A percentile compares a stretch with the other conserved stretches of the same genome.
Evolutionary conservation across 176 grass and related monocot species (phyloP).

Genomic region (Alloteropsis semialata): DNA sequence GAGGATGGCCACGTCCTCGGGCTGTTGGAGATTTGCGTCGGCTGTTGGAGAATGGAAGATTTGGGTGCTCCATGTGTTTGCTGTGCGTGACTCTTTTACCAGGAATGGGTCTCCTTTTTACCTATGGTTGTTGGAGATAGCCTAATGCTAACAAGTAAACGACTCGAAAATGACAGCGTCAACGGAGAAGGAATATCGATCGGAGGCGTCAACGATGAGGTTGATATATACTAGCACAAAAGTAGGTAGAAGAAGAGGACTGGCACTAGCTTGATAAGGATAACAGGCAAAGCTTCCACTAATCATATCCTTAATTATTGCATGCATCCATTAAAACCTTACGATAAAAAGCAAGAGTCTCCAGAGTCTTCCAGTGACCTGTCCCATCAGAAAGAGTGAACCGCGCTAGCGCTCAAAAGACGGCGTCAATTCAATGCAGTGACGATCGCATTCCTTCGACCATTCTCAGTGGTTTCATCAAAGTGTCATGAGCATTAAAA

Average conservation of each 20-base stretch:
- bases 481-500: too few species aligned
- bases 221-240: background rate
- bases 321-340: background rate
- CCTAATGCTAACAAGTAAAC: too few species aligned
- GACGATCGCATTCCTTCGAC: background rate
- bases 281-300: constrained; percentile 10
- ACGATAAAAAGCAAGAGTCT: constrained; percentile 26
- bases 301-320: too few species aligned
- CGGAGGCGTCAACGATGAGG: constrained; percentile 9
- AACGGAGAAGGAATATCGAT: background rate
- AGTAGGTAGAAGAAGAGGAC: constrained; percentile 9
- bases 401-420: too few species aligned
- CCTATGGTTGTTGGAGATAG: too few species aligned
- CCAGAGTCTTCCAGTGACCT: background rate
- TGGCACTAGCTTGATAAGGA: constrained; percentile 15
- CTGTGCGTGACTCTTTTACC: too few species aligned
- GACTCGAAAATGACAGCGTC: background rate
- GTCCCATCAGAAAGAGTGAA: background rate
- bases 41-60: too few species aligned
- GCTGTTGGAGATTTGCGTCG: too few species aligned
- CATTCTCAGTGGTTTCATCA: too few species aligned
- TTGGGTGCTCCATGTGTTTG: too few species aligned
- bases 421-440: background rate
- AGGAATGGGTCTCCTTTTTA: too few species aligned
- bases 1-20: too few species aligned